phyloP scores from a whole-genome alignment of 2,329 filamentous ascomycete species.

The Beauveria rudraprayagi region DNA sequence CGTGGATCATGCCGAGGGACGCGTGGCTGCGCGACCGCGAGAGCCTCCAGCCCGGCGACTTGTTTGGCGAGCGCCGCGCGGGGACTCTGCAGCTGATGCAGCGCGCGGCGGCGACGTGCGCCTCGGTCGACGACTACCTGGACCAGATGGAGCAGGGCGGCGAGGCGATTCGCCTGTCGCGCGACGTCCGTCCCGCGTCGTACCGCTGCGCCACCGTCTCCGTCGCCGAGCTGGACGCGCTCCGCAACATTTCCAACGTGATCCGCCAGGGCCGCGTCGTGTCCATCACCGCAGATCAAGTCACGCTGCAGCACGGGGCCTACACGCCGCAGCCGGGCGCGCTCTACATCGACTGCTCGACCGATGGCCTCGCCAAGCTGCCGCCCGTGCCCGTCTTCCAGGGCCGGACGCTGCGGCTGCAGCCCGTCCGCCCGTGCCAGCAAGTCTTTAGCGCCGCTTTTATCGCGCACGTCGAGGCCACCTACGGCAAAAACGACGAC shows the following conservation, averaged over 20 bases:
- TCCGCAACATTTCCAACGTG: neutral
- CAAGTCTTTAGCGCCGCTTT: slow-evolving; percentile 5
- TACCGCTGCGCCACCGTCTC: slow-evolving; percentile 6
- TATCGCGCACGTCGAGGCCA: slow-evolving; percentile 4
- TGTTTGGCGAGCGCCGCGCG: neutral
- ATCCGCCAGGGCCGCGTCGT: slow-evolving; percentile 11
- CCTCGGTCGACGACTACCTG: neutral
- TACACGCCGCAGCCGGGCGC: neutral
- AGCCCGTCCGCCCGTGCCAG: slow-evolving; percentile 4
- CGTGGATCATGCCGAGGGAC: slow-evolving; percentile 8
- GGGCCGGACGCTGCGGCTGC: neutral
- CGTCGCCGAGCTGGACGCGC: neutral
- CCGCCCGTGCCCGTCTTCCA: neutral
- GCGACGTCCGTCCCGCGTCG: neutral
- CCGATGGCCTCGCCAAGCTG: neutral
- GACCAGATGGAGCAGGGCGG: neutral
- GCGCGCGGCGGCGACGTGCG: neutral
- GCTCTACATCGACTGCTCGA: slow-evolving; percentile 7
- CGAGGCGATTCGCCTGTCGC: neutral
- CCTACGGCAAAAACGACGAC: neutral
- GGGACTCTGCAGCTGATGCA: neutral
- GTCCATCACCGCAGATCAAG: slow-evolving; percentile 4
- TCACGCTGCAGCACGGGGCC: neutral
- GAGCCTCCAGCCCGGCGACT: neutral
- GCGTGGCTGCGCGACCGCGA: slow-evolving; percentile 6